phyloP scores from a whole-genome alignment of 1,139 yeast species.

The Zygoascus sp. region DNA sequence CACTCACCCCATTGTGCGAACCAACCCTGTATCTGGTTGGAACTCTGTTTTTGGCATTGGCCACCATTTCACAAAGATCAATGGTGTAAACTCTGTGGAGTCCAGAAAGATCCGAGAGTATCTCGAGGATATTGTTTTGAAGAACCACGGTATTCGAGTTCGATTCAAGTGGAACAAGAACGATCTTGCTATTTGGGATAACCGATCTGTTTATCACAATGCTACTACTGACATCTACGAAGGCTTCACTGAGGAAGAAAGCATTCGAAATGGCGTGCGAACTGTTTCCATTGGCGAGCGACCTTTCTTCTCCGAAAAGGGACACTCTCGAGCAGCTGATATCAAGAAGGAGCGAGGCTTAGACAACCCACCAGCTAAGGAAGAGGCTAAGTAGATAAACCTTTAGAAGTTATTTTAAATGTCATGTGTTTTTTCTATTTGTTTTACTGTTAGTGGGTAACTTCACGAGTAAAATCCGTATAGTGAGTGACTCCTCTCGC shows the following conservation, averaged over 20 bases:
- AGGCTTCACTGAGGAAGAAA: slow-evolving; percentile 9
- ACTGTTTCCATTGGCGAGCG: slow-evolving; percentile 30
- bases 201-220: slow-evolving; percentile 33
- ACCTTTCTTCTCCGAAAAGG: slow-evolving; percentile 23
- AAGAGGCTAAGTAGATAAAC: not conserved
- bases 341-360: slow-evolving; percentile 12
- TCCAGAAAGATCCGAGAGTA: slow-evolving; percentile 22
- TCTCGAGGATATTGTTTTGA: slow-evolving; percentile 18
- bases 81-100: slow-evolving; percentile 41
- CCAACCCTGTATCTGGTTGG: slow-evolving; percentile 49
- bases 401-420: too few species aligned
- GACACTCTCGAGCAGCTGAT: slow-evolving; percentile 20
- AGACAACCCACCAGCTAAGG: not conserved
- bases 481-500: too few species aligned
- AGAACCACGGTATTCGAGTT: slow-evolving; percentile 28
- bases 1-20: slow-evolving; percentile 44
- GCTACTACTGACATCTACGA: slow-evolving; percentile 22
- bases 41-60: slow-evolving; percentile 43
- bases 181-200: slow-evolving; percentile 48
- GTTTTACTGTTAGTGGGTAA: too few species aligned
- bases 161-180: slow-evolving; percentile 54
- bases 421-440: too few species aligned
- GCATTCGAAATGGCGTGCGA: slow-evolving; percentile 28
- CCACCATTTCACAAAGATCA: slow-evolving; percentile 39
- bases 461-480: too few species aligned